phyloP scores from a whole-genome alignment of 805 yeast species.

The Sugiyamaella smithiae region DNA sequence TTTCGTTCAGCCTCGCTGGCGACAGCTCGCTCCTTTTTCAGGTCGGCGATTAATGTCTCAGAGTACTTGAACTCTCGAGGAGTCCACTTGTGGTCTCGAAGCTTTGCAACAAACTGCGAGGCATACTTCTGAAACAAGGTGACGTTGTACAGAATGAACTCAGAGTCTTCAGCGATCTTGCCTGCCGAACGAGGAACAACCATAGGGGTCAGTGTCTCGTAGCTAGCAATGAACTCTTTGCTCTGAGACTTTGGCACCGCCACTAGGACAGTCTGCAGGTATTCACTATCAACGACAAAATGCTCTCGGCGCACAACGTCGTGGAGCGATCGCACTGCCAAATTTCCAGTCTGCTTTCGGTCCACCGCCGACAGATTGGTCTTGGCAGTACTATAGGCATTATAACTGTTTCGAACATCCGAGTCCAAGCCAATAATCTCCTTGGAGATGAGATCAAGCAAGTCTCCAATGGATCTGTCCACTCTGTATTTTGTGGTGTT shows the following conservation, averaged over 20 bases:
- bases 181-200: conserved; percentile 91
- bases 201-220: conserved; percentile 74
- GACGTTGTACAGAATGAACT: conserved; percentile 69
- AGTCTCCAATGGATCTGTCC: conserved; percentile 76
- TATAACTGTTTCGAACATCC: conserved; percentile 76
- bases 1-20: conserved; percentile 73
- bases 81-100: conserved; percentile 84
- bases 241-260: conserved; percentile 76
- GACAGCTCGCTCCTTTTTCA: conserved; percentile 74
- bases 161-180: conserved; percentile 66
- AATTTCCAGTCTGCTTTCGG: conserved; percentile 89
- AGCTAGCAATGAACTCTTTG: conserved; percentile 58
- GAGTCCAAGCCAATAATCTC: conserved; percentile 82
- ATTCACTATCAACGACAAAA: conserved; percentile 82
- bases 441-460: conserved; percentile 63
- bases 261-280: conserved; percentile 77
- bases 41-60: conserved; percentile 65
- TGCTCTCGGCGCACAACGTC: conserved; percentile 81
- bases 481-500: conserved; percentile 79
- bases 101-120: conserved; percentile 61
- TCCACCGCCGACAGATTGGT: conserved; percentile 83
- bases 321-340: conserved; percentile 86
- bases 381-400: conserved; percentile 76
- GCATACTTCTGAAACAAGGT: conserved; percentile 82
- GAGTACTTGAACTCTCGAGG: conserved; percentile 91